Conservation (phyloP, 2,329 filamentous ascomycete species). For the Aschersonia sp. region DNA sequence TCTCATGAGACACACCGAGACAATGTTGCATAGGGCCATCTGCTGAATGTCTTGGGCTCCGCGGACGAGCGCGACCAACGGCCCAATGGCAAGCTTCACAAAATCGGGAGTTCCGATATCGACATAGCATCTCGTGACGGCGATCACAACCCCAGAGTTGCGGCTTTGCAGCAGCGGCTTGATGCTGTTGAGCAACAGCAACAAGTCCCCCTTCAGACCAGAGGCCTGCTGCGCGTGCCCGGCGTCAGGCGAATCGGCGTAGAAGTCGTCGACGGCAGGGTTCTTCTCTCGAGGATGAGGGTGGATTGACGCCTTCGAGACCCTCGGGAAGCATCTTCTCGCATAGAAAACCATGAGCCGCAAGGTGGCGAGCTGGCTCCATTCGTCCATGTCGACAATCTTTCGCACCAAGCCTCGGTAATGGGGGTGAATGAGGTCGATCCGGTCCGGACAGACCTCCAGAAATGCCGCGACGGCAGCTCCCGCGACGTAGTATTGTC, state of each 20-base stretch:
- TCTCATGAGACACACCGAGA: constrained; percentile 68
- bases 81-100: constrained; percentile 61
- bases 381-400: constrained; percentile 97
- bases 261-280: constrained; percentile 55
- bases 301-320: constrained; percentile 40
- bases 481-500: constrained; percentile 92
- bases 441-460: constrained; percentile 73
- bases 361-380: constrained; percentile 79
- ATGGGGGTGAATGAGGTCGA: constrained; percentile 82
- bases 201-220: constrained; percentile 66
- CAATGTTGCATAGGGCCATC: constrained; percentile 84
- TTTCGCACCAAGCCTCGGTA: constrained; percentile 78
- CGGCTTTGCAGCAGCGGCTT: constrained; percentile 79
- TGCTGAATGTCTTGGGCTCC: constrained; percentile 79
- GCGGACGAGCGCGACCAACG: constrained; percentile 72
- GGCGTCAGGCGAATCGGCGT: constrained; percentile 48
- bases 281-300: constrained; percentile 10
- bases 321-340: constrained; percentile 71
- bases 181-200: constrained; percentile 65
- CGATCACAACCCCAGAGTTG: constrained; percentile 83
- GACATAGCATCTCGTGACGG: constrained; percentile 71
- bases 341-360: constrained; percentile 73
- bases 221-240: constrained; percentile 28
- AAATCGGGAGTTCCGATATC: constrained; percentile 72
- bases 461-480: constrained; percentile 81